These are phyloP conservation scores for Stevia rebaudiana DNA, from an alignment of 140 eudicot species.

Conservation along the genomic window DNA sequence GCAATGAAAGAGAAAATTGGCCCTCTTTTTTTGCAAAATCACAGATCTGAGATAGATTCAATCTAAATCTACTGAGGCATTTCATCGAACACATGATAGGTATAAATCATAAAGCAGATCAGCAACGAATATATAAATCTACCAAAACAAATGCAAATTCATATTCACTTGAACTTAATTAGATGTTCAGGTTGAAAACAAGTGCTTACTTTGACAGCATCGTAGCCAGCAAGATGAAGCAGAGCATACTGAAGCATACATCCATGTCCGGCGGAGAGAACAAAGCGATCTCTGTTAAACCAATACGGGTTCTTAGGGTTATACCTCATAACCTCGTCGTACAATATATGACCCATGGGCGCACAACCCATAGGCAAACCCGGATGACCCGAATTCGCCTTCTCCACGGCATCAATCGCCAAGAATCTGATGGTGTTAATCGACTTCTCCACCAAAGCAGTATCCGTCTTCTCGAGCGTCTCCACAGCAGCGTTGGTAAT, in stretches of 20 bases:
- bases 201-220: conserved; percentile 51
- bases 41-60: conserved; percentile 32
- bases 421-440: conserved; percentile 78
- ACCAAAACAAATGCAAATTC: not conserved
- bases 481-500: conserved; percentile 58
- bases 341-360: conserved; percentile 92
- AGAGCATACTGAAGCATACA: conserved; percentile 97
- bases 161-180: not conserved
- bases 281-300: conserved; percentile 95
- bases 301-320: conserved; percentile 96
- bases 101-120: not conserved
- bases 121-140: not conserved
- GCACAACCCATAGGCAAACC: conserved; percentile 99
- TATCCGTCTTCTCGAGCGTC: conserved; percentile 58
- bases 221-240: conserved; percentile 93
- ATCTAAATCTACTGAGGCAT: not conserved
- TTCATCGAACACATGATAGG: conserved; percentile 20
- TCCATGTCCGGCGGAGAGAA: conserved; percentile 95
- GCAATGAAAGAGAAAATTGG: no score
- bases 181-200: not conserved
- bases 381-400: conserved; percentile 98
- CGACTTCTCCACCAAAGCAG: conserved; percentile 64
- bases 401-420: conserved; percentile 94
- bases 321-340: conserved; percentile 93
- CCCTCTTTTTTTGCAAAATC: not conserved